Base-by-base conservation (phyloP, 2,329 filamentous ascomycete species). In the Botrytis cinerea region DNA sequence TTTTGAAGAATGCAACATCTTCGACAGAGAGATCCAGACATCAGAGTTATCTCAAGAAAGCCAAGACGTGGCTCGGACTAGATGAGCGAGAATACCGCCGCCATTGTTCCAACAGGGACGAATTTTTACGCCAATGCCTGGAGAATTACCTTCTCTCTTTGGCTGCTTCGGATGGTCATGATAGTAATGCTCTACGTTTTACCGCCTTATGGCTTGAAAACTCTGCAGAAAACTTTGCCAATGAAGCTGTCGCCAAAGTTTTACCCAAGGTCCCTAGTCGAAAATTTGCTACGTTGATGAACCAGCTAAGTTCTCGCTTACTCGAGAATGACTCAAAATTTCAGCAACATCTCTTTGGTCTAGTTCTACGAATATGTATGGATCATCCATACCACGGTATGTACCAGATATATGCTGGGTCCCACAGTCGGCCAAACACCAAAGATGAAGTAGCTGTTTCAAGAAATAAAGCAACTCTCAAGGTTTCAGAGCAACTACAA, bases 361-460 rank as follows among this genome's bases (percentile, higher is more conserved):
- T 99, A 28, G 90, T 98, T 6, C 89, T 90, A 79, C 91, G 90
- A 14, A 97, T 99, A 72, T 98, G 95, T 80, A 86, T 88, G 18
- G 94, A 99, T 73, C 96, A 99, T 82, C 97, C 96, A 0, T 97
- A 95, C 81, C 97, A 99, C 80, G 94, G 94, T 67, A 95, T 98
- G 90, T 97, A 99, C 81, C 95, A 98, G 78, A 93, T 99, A 60
- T 98, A 95, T 85, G 93, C 95, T 3, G 91, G 92, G 35, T 90
- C 89, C 62, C 92, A 91, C 78, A 90, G 88, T 70, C 91, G 90
- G 74, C 88, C 87, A 69, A 90, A 91, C 78, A 86, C 86, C 70
- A 91, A 92, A 77, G 95, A 98, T 77, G 89, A 92, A 59, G 88
- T 92, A 5, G 92, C 93, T 0, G 84, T 90, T 32, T 91, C 92